phyloP scores from a whole-genome alignment of 2,329 filamentous ascomycete species.

The Diaporthe humulicola region DNA sequence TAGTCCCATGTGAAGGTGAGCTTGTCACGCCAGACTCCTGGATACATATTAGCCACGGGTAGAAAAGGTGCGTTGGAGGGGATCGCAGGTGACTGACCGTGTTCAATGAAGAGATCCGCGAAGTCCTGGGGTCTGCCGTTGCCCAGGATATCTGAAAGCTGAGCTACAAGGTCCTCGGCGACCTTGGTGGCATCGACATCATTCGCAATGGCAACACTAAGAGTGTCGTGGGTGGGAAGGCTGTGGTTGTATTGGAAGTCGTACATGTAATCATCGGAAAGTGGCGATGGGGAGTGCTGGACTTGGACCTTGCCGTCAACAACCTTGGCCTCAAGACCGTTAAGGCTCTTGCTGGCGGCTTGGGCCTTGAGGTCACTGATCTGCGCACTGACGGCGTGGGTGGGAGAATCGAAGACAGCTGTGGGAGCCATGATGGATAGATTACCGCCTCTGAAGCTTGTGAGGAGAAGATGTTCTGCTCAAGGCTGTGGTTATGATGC shows the following conservation, averaged over 20 bases:
- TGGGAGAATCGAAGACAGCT: neutral
- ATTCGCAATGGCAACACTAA: neutral
- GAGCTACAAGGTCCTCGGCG: neutral
- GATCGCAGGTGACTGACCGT: neutral
- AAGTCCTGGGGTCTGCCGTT: neutral
- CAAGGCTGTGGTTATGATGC: neutral
- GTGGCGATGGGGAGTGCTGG: slow-evolving; percentile 41
- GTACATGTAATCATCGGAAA: slow-evolving; percentile 57
- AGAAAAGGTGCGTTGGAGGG: neutral
- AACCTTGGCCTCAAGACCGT: neutral
- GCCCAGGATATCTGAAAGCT: neutral
- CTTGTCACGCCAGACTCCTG: slow-evolving; percentile 53
- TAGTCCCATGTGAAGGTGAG: slow-evolving; percentile 53
- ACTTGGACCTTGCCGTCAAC: neutral
- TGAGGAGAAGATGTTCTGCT: neutral
- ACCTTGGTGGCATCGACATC: slow-evolving; percentile 10
- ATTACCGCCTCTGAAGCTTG: neutral
- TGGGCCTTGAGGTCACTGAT: neutral
- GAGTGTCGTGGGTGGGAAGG: neutral
- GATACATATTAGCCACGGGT: neutral
- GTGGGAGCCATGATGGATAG: neutral
- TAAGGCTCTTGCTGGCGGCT: neutral
- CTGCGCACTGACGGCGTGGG: neutral
- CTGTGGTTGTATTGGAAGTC: slow-evolving; percentile 55
- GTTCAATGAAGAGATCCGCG: neutral